A percentile compares a stretch with the other conserved stretches of the same genome.
Conservation (phyloP, 257 asterid species). For the Nicotiana benthamiana region DNA sequence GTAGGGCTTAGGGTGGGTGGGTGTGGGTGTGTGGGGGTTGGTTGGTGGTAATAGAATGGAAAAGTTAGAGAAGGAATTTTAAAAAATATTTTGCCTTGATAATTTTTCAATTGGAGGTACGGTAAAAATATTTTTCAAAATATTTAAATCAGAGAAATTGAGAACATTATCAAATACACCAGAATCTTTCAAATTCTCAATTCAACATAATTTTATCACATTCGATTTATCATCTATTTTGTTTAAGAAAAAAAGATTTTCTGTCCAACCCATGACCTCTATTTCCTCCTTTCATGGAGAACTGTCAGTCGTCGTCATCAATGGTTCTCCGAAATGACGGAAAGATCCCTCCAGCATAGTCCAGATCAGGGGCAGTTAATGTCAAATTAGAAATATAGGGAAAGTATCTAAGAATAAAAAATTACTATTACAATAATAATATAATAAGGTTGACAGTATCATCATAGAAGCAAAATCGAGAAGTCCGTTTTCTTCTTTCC, state of each 20-base stretch:
- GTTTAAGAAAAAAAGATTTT: background rate
- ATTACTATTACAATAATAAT: background rate
- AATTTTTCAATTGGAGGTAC: no score
- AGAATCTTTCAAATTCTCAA: no score
- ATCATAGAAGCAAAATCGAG: background rate
- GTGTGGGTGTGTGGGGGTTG: no score
- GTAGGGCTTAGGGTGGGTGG: no score
- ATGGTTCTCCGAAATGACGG: background rate
- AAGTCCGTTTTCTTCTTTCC: slow-evolving; percentile 1
- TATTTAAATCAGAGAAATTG: no score
- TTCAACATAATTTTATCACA: background rate
- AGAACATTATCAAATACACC: no score
- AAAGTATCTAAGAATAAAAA: background rate
- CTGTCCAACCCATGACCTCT: background rate
- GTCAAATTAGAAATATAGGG: background rate
- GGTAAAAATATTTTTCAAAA: no score
- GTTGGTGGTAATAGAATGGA: no score
- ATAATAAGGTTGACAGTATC: background rate
- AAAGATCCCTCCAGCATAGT: background rate
- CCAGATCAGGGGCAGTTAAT: background rate
- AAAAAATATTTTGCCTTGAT: no score
- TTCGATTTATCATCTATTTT: background rate
- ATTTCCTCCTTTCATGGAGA: background rate
- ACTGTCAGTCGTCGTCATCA: background rate
- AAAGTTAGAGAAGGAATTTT: no score